Base-by-base conservation (phyloP, 2,329 filamentous ascomycete genomes). In the Trichoderma semiorbis region DNA sequence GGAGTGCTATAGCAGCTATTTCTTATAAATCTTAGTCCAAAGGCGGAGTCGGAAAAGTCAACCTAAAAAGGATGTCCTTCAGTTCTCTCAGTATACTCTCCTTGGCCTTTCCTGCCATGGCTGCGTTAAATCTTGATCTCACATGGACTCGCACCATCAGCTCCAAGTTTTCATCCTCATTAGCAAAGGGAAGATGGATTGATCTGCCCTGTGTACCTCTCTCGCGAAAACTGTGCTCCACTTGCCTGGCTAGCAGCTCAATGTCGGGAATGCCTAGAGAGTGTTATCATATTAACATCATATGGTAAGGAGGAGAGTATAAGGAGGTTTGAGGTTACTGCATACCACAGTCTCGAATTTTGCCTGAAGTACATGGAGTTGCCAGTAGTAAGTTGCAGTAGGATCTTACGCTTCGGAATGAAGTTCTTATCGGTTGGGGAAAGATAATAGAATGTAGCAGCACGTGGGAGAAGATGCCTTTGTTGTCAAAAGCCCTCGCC, bases 261-360 rank as follows among this genome's bases (percentile, higher is more conserved):
- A 63, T 11, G 3, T 63, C 26, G 0, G 7, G 34, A 63, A 63
- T 63, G 0, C 60, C 60, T 63, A 12, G 1, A 63, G 3, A 4
- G 16, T 1, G 24, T 43, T 2, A 24, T 3, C 3, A 3, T 43
- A 26, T 63, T 28, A 63, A 4, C 11, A 28, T 43, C n/a, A n/a
- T n/a, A n/a, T n/a, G n/a, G n/a, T n/a, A n/a, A n/a, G n/a, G n/a
- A n/a, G n/a, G n/a, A n/a, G n/a, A n/a, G n/a, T n/a, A n/a, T n/a
- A n/a, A n/a, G n/a, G n/a, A n/a, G n/a, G n/a, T n/a, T n/a, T n/a
- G n/a, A n/a, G n/a, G n/a, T n/a, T n/a, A n/a, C n/a, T n/a, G n/a
- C n/a, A 24, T 63, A 63, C 60, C 60, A 3, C 60, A 63, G 34
- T 47, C 21, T 43, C 24, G 14, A 43, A 63, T 63, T 28, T 47